Percentiles rank a stretch among this genome's conserved stretches.
Evolutionary conservation across 305 asterid species (phyloP).

Genomic region (Fraxinus nigra): DNA sequence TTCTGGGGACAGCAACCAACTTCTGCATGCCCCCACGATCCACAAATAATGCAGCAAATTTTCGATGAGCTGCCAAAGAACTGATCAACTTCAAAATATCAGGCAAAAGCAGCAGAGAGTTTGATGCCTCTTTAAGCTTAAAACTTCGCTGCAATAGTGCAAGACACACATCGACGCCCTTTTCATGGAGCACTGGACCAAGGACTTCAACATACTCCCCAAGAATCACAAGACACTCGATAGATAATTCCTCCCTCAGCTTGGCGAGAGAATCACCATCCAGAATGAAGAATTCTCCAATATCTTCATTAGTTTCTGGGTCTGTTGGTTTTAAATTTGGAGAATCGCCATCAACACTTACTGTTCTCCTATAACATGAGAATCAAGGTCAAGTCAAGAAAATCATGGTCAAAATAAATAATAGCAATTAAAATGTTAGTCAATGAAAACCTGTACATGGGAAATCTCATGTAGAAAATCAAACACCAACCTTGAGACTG

Average conservation of each 20-base stretch:
- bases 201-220: conserved; percentile 99
- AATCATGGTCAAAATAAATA: background rate
- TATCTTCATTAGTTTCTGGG: conserved; percentile 60
- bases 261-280: conserved; percentile 68
- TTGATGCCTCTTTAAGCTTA: conserved; percentile 67
- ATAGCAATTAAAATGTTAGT: background rate
- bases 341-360: conserved; percentile 46
- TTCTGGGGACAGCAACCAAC: conserved; percentile 79
- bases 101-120: conserved; percentile 51
- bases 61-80: conserved; percentile 95
- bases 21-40: conserved; percentile 96
- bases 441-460: conserved; percentile 11
- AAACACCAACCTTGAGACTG: conserved; percentile 60
- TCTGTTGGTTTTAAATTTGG: conserved; percentile 51
- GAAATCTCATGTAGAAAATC: conserved; percentile 13
- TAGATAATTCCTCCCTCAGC: conserved; percentile 86
- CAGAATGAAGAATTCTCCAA: conserved; percentile 50
- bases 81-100: conserved; percentile 87
- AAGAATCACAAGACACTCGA: conserved; percentile 81
- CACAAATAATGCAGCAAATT: conserved; percentile 88
- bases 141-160: conserved; percentile 69
- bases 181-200: conserved; percentile 96
- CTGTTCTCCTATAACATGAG: conserved; percentile 49
- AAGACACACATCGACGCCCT: conserved; percentile 95
- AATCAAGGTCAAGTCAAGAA: conserved; percentile 11